Conservation (phyloP, 1,139 yeast genomes). For the Geotrichum aggregatum region DNA sequence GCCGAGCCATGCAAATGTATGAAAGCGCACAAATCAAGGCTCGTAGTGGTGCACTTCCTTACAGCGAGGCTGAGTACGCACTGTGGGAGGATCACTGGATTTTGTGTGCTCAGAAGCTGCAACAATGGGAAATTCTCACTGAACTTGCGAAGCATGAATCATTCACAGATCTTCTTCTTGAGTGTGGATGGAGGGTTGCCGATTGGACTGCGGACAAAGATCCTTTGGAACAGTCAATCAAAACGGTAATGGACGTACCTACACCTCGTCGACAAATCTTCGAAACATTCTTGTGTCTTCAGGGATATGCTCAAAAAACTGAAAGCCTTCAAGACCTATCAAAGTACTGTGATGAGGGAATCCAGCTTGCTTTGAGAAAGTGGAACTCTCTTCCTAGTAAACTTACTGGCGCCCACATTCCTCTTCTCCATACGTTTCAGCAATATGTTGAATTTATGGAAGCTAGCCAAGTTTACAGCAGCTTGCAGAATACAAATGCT, state of each 20-base stretch:
- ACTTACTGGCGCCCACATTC: constrained; percentile 80
- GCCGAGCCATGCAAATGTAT: constrained; percentile 85
- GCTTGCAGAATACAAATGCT: constrained; percentile 84
- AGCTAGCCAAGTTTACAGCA: constrained; percentile 90
- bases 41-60: constrained; percentile 90
- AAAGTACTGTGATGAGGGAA: constrained; percentile 89
- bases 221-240: constrained; percentile 88
- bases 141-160: constrained; percentile 98
- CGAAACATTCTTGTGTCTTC: constrained; percentile 87
- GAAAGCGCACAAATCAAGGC: constrained; percentile 98
- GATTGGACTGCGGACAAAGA: constrained; percentile 97
- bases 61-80: constrained; percentile 91
- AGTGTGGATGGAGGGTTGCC: constrained; percentile 99
- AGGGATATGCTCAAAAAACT: constrained; percentile 87
- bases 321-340: constrained; percentile 75
- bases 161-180: constrained; percentile 84
- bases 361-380: constrained; percentile 83
- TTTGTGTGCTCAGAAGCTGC: constrained; percentile 90
- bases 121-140: constrained; percentile 96
- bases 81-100: constrained; percentile 99
- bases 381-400: constrained; percentile 88
- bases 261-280: constrained; percentile 95
- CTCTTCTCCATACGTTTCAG: constrained; percentile 89
- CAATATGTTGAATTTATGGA: constrained; percentile 97
- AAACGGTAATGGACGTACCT: constrained; percentile 97